Evolutionary conservation across 129 eudicot genomes (phyloP).

Genomic region (Smallanthus sonchifolius): DNA sequence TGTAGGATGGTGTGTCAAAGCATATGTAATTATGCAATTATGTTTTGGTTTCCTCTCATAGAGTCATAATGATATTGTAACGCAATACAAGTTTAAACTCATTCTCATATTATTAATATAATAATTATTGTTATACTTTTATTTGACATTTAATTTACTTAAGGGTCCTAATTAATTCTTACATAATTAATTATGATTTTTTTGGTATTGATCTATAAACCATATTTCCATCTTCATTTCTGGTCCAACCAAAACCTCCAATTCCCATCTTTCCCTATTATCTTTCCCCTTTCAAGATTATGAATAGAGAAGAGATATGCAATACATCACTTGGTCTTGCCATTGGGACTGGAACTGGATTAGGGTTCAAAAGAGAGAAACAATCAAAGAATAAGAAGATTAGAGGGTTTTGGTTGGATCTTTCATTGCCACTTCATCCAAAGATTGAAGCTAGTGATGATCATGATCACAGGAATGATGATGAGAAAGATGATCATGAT

Average conservation of each 20-base stretch:
- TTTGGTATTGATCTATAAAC: conserved; percentile 21
- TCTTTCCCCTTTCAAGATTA: background rate
- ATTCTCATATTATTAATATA: conserved; percentile 24
- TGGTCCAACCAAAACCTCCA: conserved; percentile 9
- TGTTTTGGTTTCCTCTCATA: conserved; percentile 29
- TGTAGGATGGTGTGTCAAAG: conserved; percentile 24
- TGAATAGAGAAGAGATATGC: conserved; percentile 38
- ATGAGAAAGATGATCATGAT: conserved; percentile 23
- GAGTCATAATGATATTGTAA: conserved; percentile 37
- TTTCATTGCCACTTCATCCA: conserved; percentile 36
- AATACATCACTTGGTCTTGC: conserved; percentile 40
- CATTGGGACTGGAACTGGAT: conserved; percentile 8
- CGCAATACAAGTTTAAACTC: conserved; percentile 34
- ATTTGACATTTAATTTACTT: conserved; percentile 15
- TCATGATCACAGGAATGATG: conserved; percentile 5
- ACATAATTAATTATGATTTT: conserved; percentile 37
- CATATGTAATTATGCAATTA: conserved; percentile 17
- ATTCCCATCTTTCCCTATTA: conserved; percentile 5
- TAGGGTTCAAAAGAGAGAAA: conserved; percentile 21
- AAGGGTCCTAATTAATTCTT: conserved; percentile 29
- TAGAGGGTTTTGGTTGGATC: conserved; percentile 38
- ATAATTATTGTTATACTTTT: conserved; percentile 33
- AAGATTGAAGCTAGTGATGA: conserved; percentile 19
- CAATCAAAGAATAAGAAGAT: conserved; percentile 23
- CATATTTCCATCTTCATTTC: conserved; percentile 11